Evolutionary conservation across 202 grass and related monocot genomes (phyloP).

Genomic region (Zizania palustris): DNA sequence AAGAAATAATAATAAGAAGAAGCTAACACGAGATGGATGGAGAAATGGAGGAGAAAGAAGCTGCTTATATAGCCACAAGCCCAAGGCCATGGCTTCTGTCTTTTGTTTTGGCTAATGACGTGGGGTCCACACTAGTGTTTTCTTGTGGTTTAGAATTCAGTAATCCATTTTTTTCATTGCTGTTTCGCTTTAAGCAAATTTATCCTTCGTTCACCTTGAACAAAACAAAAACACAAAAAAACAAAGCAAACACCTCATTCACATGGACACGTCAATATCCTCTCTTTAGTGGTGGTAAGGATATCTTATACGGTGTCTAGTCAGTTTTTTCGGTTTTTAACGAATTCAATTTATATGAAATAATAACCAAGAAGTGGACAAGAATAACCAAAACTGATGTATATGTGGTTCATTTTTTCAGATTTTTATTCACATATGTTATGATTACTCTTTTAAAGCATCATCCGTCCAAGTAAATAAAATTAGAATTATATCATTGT

Average conservation of each 20-base stretch:
- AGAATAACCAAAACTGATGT: too few relatives aligned
- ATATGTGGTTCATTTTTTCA: too few relatives aligned
- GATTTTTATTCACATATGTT: too few relatives aligned
- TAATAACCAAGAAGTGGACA: too few relatives aligned
- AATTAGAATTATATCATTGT: too few relatives aligned
- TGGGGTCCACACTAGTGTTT: slow-evolving; percentile 19
- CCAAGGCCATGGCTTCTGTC: neutral
- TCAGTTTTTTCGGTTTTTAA: too few relatives aligned
- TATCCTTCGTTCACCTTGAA: too few relatives aligned
- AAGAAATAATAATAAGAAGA: neutral
- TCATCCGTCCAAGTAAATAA: too few relatives aligned
- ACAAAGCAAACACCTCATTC: neutral
- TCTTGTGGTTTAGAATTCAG: neutral
- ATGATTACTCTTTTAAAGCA: too few relatives aligned
- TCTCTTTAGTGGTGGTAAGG: neutral
- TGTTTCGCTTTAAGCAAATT: neutral
- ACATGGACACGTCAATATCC: slow-evolving; percentile 10
- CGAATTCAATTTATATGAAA: too few relatives aligned
- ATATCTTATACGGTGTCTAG: neutral
- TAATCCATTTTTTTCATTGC: neutral
- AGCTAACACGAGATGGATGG: neutral
- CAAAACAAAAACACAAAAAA: neutral
- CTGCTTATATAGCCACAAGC: slow-evolving; percentile 39
- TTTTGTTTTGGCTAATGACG: slow-evolving; percentile 21
- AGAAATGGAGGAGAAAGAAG: neutral